Conservation (phyloP, 768 basidiomycete species). For the Dioszegia hungarica region DNA sequence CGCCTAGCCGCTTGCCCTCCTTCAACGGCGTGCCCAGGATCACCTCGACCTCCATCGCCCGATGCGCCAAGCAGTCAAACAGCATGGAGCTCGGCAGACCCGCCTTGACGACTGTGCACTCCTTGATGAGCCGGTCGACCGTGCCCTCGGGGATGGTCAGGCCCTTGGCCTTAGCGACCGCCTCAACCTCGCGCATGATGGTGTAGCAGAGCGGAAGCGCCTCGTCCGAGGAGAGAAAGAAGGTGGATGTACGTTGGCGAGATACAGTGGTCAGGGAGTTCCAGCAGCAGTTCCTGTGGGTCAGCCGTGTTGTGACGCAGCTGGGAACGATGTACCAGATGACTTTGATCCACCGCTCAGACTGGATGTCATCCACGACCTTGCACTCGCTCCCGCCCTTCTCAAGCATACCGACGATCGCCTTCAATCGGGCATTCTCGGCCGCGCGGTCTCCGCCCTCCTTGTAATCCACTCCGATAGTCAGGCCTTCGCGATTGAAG, state of each 20-base stretch:
- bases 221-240: slow-evolving; percentile 36
- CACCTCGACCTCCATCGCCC: slow-evolving; percentile 47
- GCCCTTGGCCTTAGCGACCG: slow-evolving; percentile 44
- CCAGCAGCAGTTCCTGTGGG: slow-evolving; percentile 27
- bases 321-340: slow-evolving; percentile 29
- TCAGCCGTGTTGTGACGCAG: background rate
- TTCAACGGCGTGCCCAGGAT: slow-evolving; percentile 44
- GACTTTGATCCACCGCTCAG: slow-evolving; percentile 47
- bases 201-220: slow-evolving; percentile 37
- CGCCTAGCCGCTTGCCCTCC: slow-evolving; percentile 36
- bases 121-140: slow-evolving; percentile 39
- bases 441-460: slow-evolving; percentile 14
- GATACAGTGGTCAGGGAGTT: slow-evolving; percentile 44
- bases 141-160: slow-evolving; percentile 39
- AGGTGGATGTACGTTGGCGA: slow-evolving; percentile 35
- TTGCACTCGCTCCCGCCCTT: slow-evolving; percentile 36
- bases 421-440: slow-evolving; percentile 32
- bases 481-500: slow-evolving; percentile 42
- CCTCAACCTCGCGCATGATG: slow-evolving; percentile 40
- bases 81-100: slow-evolving; percentile 45
- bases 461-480: slow-evolving; percentile 43
- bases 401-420: slow-evolving; percentile 23
- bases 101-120: slow-evolving; percentile 38
- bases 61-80: slow-evolving; percentile 38
- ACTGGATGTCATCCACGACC: slow-evolving; percentile 41